Evolutionary conservation across 169 alveolate genomes (phyloP).

Genomic region (Plasmodium gonderi): DNA sequence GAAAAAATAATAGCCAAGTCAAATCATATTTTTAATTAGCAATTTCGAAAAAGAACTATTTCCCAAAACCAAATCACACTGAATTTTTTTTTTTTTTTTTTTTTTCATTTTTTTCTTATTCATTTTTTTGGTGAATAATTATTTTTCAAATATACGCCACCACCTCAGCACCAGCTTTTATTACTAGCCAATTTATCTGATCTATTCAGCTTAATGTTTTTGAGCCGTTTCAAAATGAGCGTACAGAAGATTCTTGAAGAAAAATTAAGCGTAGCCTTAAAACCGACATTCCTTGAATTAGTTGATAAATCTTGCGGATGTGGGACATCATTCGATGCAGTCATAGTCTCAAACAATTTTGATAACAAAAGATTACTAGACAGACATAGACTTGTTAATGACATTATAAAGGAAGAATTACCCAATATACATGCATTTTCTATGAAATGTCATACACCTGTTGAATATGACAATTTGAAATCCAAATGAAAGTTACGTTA

Average conservation of each 20-base stretch:
- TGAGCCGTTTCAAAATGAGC: slow-evolving; percentile 40
- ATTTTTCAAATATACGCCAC: background rate
- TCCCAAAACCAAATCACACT: too few species aligned
- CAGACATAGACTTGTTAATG: slow-evolving; percentile 88
- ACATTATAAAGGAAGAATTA: slow-evolving; percentile 84
- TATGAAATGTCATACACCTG: slow-evolving; percentile 89
- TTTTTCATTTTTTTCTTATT: background rate
- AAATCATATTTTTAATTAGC: too few species aligned
- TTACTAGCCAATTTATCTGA: background rate
- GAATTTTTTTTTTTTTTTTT: background rate
- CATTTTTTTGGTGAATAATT: background rate
- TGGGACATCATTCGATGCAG: slow-evolving; percentile 88
- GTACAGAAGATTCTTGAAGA: slow-evolving; percentile 79
- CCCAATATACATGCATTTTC: slow-evolving; percentile 86
- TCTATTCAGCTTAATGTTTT: slow-evolving; percentile 9
- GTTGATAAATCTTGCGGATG: slow-evolving; percentile 89
- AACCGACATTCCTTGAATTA: slow-evolving; percentile 84
- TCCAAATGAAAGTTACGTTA: background rate
- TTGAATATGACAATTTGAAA: slow-evolving; percentile 83
- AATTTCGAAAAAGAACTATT: too few species aligned
- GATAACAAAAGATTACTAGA: slow-evolving; percentile 82
- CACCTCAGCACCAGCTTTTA: background rate
- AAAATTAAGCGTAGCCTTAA: slow-evolving; percentile 82
- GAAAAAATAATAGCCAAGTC: too few species aligned
- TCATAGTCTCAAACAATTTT: slow-evolving; percentile 85